phyloP scores from a whole-genome alignment of 2,329 filamentous ascomycete species.

The Diplodia seriata region DNA sequence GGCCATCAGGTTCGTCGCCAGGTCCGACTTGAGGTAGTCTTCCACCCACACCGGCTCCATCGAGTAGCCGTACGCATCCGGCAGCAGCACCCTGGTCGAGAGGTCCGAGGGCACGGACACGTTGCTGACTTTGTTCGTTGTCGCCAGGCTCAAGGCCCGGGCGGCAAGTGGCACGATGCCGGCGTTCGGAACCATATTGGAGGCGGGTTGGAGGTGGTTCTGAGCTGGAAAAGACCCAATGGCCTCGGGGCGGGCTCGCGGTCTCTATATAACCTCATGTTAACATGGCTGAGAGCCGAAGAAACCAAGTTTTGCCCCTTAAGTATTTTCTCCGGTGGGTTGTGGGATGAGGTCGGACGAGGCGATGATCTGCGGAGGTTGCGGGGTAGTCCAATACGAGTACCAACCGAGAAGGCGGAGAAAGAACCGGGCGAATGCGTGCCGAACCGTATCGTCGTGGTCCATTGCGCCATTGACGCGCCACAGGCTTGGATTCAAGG shows the following conservation, averaged over 20 bases:
- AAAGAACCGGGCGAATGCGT: constrained; percentile 4
- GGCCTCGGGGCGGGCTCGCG: background rate
- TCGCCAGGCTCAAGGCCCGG: constrained; percentile 3
- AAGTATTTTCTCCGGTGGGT: constrained; percentile 24
- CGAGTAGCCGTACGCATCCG: constrained; percentile 31
- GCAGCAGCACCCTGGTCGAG: constrained; percentile 14
- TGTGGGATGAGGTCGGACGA: constrained; percentile 27
- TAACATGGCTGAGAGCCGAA: background rate
- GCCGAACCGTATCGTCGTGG: background rate
- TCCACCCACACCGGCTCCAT: constrained; percentile 32
- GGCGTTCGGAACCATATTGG: constrained; percentile 1
- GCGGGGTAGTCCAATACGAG: constrained; percentile 26
- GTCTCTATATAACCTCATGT: constrained; percentile 15
- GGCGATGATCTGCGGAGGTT: constrained; percentile 30
- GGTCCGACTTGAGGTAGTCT: constrained; percentile 30
- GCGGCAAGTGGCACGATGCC: background rate
- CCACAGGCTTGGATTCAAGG: too few species aligned
- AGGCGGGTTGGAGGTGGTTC: background rate
- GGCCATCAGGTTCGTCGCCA: constrained; percentile 28
- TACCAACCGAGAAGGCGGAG: constrained; percentile 18
- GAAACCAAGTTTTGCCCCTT: constrained; percentile 3
- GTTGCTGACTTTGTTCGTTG: constrained; percentile 11
- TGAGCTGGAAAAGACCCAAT: constrained; percentile 1
- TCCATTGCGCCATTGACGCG: background rate
- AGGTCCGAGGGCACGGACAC: constrained; percentile 19